A percentile compares a stretch with the other conserved stretches of the same genome.
phyloP scores from a whole-genome alignment of 106 monocot species.

The Posidonia australis region DNA sequence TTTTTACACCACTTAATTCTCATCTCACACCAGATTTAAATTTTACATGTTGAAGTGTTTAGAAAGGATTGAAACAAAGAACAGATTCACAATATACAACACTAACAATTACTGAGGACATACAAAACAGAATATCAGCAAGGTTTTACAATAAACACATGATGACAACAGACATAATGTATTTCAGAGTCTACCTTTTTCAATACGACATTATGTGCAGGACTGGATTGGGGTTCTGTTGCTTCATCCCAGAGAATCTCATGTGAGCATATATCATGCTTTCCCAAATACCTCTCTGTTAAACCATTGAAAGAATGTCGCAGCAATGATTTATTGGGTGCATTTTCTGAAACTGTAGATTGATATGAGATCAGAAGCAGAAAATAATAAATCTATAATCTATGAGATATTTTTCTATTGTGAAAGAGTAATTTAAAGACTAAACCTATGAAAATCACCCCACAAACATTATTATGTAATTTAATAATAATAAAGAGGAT shows the following conservation, averaged over 20 bases:
- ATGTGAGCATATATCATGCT: constrained; percentile 88
- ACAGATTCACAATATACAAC: too few relatives aligned
- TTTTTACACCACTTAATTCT: too few relatives aligned
- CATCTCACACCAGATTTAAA: too few relatives aligned
- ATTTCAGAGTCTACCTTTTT: constrained; percentile 40
- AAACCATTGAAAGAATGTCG: constrained; percentile 20
- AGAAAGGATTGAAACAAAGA: too few relatives aligned
- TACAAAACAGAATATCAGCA: background rate
- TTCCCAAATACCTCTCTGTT: constrained; percentile 45
- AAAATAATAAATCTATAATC: background rate
- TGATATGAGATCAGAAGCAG: background rate
- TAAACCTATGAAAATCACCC: too few relatives aligned
- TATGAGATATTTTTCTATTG: background rate
- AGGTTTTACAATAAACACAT: background rate
- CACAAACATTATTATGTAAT: too few relatives aligned
- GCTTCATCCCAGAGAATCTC: constrained; percentile 53
- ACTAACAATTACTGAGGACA: too few relatives aligned
- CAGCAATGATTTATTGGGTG: constrained; percentile 10
- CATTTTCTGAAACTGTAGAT: constrained; percentile 9
- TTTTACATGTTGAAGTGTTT: too few relatives aligned
- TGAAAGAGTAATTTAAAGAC: too few relatives aligned
- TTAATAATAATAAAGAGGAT: too few relatives aligned
- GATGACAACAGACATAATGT: background rate
- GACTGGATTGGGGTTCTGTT: background rate
- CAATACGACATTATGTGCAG: constrained; percentile 17